Evolutionary conservation across 2,329 filamentous ascomycete species (phyloP).

Genomic region (Chaetomium strumarium): DNA sequence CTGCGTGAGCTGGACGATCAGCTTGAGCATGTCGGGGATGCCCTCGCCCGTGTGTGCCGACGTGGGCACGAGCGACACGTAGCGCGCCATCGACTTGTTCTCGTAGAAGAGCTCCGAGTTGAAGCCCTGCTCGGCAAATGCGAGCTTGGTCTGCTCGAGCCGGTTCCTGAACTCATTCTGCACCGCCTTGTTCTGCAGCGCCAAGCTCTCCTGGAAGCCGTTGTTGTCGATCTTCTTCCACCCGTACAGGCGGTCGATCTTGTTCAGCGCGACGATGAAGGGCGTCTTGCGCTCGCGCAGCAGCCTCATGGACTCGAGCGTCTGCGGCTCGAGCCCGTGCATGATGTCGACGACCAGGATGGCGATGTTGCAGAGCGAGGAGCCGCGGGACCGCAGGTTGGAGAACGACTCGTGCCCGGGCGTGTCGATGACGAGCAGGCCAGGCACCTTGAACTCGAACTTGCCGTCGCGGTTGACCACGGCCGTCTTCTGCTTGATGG

Average conservation of each 20-base stretch:
- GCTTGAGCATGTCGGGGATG: slow-evolving; percentile 97
- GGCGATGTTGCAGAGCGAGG: slow-evolving; percentile 97
- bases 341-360: slow-evolving; percentile 99
- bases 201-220: slow-evolving; percentile 88
- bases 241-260: slow-evolving; percentile 97
- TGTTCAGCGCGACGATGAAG: slow-evolving; percentile 98
- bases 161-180: slow-evolving; percentile 92
- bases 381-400: slow-evolving; percentile 92
- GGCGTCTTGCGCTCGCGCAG: slow-evolving; percentile 91
- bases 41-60: slow-evolving; percentile 98
- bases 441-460: slow-evolving; percentile 97
- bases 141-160: slow-evolving; percentile 83
- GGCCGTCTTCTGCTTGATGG: slow-evolving; percentile 83
- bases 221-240: slow-evolving; percentile 99
- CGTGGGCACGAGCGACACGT: slow-evolving; percentile 93
- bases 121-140: slow-evolving; percentile 94
- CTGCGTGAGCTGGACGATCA: slow-evolving; percentile 86
- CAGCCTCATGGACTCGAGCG: slow-evolving; percentile 92
- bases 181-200: slow-evolving; percentile 84
- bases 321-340: slow-evolving; percentile 97
- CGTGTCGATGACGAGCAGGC: slow-evolving; percentile 93
- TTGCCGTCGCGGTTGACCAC: slow-evolving; percentile 86
- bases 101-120: slow-evolving; percentile 96
- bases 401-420: slow-evolving; percentile 99
- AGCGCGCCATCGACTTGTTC: slow-evolving; percentile 94